These are phyloP conservation scores for Solanum sparsipilum DNA, from an alignment of 257 asterid genomes.

Conservation along the genomic window DNA sequence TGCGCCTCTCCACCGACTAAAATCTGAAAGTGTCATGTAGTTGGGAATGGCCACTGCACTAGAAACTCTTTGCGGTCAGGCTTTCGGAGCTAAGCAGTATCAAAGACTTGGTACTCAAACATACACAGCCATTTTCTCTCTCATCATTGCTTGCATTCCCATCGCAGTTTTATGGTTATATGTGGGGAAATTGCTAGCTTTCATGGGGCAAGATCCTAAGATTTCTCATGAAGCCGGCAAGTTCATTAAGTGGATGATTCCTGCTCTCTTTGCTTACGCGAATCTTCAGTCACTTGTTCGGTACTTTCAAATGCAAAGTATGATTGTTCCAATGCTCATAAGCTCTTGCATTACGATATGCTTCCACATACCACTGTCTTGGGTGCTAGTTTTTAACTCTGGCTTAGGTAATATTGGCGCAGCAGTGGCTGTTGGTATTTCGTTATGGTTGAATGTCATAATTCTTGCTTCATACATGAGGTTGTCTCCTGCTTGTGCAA, in stretches of 20 bases:
- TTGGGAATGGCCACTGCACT: constrained; percentile 76
- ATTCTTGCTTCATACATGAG: constrained; percentile 38
- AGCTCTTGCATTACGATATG: constrained; percentile 40
- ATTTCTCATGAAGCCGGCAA: constrained; percentile 72
- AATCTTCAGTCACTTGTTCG: constrained; percentile 45
- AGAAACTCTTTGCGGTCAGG: constrained; percentile 77
- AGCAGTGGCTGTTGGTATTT: constrained; percentile 41
- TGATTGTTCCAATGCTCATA: constrained; percentile 47
- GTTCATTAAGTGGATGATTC: constrained; percentile 47
- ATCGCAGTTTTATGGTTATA: constrained; percentile 47
- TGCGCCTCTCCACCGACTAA: neutral
- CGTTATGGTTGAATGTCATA: constrained; percentile 51
- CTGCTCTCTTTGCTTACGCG: constrained; percentile 54
- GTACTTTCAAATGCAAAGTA: constrained; percentile 50
- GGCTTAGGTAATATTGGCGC: constrained; percentile 38
- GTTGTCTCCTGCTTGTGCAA: constrained; percentile 32
- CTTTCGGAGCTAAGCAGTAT: constrained; percentile 72
- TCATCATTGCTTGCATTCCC: constrained; percentile 44
- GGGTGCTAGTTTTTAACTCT: constrained; percentile 40
- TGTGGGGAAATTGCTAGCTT: constrained; percentile 33
- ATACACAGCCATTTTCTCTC: constrained; percentile 50
- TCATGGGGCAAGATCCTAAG: constrained; percentile 71
- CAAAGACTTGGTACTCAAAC: constrained; percentile 63
- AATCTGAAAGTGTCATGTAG: constrained; percentile 21
- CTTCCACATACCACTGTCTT: constrained; percentile 40